Percentiles rank a stretch among this genome's conserved stretches.
phyloP scores from a whole-genome alignment of 1,139 yeast species.

The Geotrichum citri-aurantii region DNA sequence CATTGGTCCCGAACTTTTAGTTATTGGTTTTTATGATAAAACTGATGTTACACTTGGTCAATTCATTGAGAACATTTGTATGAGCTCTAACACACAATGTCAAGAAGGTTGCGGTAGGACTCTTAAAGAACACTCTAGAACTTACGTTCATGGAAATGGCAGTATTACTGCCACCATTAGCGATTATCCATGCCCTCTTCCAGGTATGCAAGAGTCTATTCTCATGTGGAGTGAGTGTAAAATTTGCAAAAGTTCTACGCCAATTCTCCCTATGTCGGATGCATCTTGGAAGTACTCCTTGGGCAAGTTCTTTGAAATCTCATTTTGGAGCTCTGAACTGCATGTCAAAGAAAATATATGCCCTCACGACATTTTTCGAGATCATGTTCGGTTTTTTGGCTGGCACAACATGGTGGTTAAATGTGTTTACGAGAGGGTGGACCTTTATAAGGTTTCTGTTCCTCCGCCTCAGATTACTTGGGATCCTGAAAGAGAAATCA shows the following conservation, averaged over 20 bases:
- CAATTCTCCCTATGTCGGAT: slow-evolving; percentile 80
- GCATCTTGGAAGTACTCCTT: slow-evolving; percentile 86
- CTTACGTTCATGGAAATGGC: slow-evolving; percentile 86
- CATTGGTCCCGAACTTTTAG: slow-evolving; percentile 76
- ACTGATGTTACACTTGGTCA: slow-evolving; percentile 80
- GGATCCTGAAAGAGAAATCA: slow-evolving; percentile 66
- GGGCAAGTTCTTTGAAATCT: slow-evolving; percentile 84
- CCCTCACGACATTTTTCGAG: slow-evolving; percentile 70
- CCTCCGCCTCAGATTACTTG: slow-evolving; percentile 71
- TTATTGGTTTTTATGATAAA: slow-evolving; percentile 82
- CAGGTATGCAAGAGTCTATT: slow-evolving; percentile 61
- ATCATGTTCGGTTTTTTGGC: slow-evolving; percentile 80
- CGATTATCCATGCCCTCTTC: slow-evolving; percentile 48
- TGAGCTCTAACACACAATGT: slow-evolving; percentile 63
- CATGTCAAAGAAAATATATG: slow-evolving; percentile 53
- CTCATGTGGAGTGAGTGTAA: slow-evolving; percentile 93
- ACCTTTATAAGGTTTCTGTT: slow-evolving; percentile 67
- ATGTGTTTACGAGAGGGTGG: slow-evolving; percentile 70
- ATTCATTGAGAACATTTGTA: slow-evolving; percentile 73
- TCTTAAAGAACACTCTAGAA: slow-evolving; percentile 69
- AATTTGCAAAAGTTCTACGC: slow-evolving; percentile 67
- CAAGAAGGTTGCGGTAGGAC: slow-evolving; percentile 71
- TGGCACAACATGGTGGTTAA: slow-evolving; percentile 72
- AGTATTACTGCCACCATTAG: slow-evolving; percentile 75
- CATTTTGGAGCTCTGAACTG: slow-evolving; percentile 63